Evolutionary conservation across 2,329 filamentous ascomycete genomes (phyloP).

Genomic region (Leptosphaerulina australis): DNA sequence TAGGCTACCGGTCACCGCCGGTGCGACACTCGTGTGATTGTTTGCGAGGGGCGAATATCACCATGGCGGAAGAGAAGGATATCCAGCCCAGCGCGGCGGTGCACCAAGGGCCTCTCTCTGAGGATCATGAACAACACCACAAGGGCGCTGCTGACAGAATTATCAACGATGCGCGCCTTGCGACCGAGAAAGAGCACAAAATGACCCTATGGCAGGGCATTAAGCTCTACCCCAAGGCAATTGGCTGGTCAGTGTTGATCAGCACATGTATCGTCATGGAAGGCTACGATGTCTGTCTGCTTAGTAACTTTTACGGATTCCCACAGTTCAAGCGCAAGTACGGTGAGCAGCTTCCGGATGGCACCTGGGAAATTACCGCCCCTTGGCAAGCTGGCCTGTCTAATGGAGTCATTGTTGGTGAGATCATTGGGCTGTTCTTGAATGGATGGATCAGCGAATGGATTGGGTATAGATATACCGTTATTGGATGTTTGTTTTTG

Average conservation of each 20-base stretch:
- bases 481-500: slow-evolving; percentile 52
- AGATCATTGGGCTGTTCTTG: slow-evolving; percentile 55
- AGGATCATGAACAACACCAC: slow-evolving; percentile 29
- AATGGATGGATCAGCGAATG: slow-evolving; percentile 55
- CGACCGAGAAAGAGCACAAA: slow-evolving; percentile 56
- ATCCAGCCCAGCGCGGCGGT: slow-evolving; percentile 26
- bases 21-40: neutral
- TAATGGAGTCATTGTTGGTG: slow-evolving; percentile 56
- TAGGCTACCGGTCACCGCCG: neutral
- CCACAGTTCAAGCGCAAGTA: slow-evolving; percentile 56
- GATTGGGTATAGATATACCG: slow-evolving; percentile 55
- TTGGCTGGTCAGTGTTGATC: slow-evolving; percentile 81
- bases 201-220: slow-evolving; percentile 73
- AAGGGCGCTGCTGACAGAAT: slow-evolving; percentile 40
- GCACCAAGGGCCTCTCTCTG: slow-evolving; percentile 13
- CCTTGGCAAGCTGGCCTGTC: slow-evolving; percentile 56
- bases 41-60: slow-evolving; percentile 4
- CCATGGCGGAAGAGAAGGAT: slow-evolving; percentile 35
- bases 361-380: slow-evolving; percentile 52
- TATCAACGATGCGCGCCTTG: slow-evolving; percentile 52
- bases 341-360: slow-evolving; percentile 50
- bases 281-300: slow-evolving; percentile 80
- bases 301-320: slow-evolving; percentile 76
- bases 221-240: slow-evolving; percentile 83
- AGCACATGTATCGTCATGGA: slow-evolving; percentile 94